These are phyloP conservation scores for Anisodus acutangulus DNA, from an alignment of 257 asterid genomes.

Conservation along the genomic window DNA sequence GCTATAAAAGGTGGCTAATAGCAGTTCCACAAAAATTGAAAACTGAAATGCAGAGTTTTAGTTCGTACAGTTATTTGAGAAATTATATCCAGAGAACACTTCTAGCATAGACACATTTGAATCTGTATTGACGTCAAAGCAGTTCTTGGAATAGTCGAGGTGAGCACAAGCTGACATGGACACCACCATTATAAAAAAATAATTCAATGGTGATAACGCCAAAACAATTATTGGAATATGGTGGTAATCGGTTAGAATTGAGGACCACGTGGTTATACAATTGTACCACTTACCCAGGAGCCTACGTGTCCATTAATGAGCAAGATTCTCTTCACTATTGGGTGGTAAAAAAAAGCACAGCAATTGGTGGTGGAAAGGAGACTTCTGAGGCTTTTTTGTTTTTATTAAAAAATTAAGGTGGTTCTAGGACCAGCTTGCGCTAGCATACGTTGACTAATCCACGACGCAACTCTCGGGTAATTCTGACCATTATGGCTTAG, in stretches of 20 bases:
- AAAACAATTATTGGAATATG: not conserved
- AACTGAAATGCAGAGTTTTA: not conserved
- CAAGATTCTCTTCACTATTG: not conserved
- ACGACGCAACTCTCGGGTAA: not conserved
- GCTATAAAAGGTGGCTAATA: not conserved
- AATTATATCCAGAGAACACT: not conserved
- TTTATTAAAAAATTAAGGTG: not conserved
- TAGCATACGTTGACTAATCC: not conserved
- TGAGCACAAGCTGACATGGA: not conserved
- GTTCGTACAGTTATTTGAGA: not conserved
- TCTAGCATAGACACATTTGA: not conserved
- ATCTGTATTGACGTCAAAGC: not conserved
- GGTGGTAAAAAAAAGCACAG: not conserved
- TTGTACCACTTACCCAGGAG: not conserved
- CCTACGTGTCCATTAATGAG: not conserved
- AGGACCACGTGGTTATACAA: not conserved
- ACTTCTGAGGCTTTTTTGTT: constrained; percentile 8
- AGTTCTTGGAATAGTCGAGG: not conserved
- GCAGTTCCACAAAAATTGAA: not conserved
- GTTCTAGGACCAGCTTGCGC: not conserved
- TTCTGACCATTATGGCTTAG: not conserved
- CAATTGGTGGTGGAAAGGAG: not conserved
- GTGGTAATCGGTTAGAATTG: not conserved
- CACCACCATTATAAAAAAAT: not conserved
- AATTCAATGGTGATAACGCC: not conserved